phyloP scores from a whole-genome alignment of 2,329 filamentous ascomycete genomes.

The Tolypocladium amazonense region DNA sequence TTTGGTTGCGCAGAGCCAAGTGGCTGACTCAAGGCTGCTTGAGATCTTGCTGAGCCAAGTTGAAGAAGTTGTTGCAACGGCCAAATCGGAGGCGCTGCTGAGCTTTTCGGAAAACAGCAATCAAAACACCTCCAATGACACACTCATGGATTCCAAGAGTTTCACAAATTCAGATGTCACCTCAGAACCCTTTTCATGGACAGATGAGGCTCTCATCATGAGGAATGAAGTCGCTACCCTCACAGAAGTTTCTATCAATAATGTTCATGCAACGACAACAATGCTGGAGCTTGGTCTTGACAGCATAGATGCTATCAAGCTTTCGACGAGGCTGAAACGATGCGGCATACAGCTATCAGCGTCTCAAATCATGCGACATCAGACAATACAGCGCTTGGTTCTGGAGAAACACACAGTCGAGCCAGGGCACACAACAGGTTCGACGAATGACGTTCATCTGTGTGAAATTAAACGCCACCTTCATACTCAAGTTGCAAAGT shows the following conservation, averaged over 20 bases:
- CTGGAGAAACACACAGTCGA: slow-evolving; percentile 5
- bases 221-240: slow-evolving; percentile 53
- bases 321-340: slow-evolving; percentile 61
- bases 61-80: slow-evolving; percentile 10
- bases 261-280: slow-evolving; percentile 48
- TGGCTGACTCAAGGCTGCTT: slow-evolving; percentile 21
- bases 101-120: neutral
- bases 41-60: slow-evolving; percentile 28
- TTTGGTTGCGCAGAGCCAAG: slow-evolving; percentile 43
- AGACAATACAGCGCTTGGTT: slow-evolving; percentile 54
- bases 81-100: slow-evolving; percentile 5
- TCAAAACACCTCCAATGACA: neutral
- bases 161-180: too few relatives aligned
- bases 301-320: slow-evolving; percentile 83
- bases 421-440: too few relatives aligned
- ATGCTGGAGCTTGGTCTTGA: slow-evolving; percentile 80
- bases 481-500: slow-evolving; percentile 22
- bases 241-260: slow-evolving; percentile 37
- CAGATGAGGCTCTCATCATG: slow-evolving; percentile 36
- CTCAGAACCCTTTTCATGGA: slow-evolving; percentile 44
- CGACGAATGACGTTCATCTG: neutral
- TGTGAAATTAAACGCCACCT: slow-evolving; percentile 21
- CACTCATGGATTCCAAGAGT: neutral
- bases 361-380: slow-evolving; percentile 65
- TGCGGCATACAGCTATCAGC: slow-evolving; percentile 51